Evolutionary conservation across 805 yeast species (phyloP).

Genomic region (Peterozyma xylosa): DNA sequence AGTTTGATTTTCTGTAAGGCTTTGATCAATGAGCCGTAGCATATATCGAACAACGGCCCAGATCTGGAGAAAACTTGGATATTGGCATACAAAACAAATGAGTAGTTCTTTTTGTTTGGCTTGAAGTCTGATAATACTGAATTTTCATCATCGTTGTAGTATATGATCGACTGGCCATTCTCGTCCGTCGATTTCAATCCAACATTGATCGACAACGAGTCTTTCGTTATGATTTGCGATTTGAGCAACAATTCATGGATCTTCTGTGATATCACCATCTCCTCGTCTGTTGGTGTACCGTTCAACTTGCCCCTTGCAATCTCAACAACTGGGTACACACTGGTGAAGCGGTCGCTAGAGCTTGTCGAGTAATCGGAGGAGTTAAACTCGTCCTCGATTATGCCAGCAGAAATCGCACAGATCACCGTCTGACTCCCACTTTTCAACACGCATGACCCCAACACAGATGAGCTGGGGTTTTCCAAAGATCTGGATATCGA

Average conservation of each 20-base stretch:
- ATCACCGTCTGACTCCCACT: conserved; percentile 69
- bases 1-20: conserved; percentile 55
- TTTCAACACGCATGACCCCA: conserved; percentile 66
- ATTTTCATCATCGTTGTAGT: conserved; percentile 36
- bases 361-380: conserved; percentile 15
- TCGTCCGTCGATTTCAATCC: conserved; percentile 43
- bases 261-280: conserved; percentile 64
- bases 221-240: conserved; percentile 42
- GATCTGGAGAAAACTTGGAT: conserved; percentile 72
- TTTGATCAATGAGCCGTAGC: conserved; percentile 58
- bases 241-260: conserved; percentile 54
- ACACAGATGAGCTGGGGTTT: conserved; percentile 18
- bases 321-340: conserved; percentile 69
- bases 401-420: conserved; percentile 63
- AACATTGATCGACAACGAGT: conserved; percentile 47
- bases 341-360: conserved; percentile 13
- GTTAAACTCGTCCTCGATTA: conserved; percentile 44
- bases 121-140: conserved; percentile 19
- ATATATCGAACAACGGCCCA: conserved; percentile 75
- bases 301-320: conserved; percentile 59
- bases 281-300: conserved; percentile 84
- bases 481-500: conserved; percentile 23
- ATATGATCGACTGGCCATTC: conserved; percentile 38
- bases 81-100: conserved; percentile 61
- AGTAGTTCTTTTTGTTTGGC: conserved; percentile 36